phyloP scores from a whole-genome alignment of 176 grass and related monocot genomes.

The Elymus sibiricus region DNA sequence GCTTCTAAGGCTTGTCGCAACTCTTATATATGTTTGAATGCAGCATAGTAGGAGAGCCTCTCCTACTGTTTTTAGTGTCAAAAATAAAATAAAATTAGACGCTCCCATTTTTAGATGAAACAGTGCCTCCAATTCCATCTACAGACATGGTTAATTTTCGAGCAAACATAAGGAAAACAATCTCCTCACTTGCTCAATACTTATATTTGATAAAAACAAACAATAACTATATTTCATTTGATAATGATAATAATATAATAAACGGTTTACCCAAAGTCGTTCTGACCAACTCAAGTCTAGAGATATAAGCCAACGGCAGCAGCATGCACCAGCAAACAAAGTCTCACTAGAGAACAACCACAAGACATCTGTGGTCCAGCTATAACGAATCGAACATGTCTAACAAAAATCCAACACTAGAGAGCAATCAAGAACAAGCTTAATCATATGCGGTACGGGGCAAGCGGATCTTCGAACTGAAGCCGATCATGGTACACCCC shows the following conservation, averaged over 20 bases:
- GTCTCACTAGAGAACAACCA: neutral
- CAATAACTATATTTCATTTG: too few relatives aligned
- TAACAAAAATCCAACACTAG: neutral
- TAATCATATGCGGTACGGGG: constrained; percentile 38
- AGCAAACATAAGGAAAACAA: neutral
- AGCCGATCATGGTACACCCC: constrained; percentile 52
- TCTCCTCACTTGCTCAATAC: neutral
- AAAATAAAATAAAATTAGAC: neutral
- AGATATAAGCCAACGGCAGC: neutral
- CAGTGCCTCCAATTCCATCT: neutral
- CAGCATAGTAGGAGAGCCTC: neutral
- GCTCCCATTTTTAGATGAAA: neutral
- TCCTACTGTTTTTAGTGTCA: neutral
- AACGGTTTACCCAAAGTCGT: neutral
- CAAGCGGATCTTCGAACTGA: constrained; percentile 54
- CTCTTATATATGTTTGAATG: neutral
- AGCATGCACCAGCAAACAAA: neutral
- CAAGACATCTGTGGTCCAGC: neutral
- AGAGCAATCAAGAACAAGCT: neutral
- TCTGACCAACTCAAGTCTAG: neutral
- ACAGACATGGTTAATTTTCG: neutral
- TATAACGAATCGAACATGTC: neutral
- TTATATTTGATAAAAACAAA: too few relatives aligned
- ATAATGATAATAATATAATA: neutral
- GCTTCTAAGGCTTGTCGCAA: neutral